Evolutionary conservation across 2,329 filamentous ascomycete genomes (phyloP).

Genomic region (Aaosphaeria pasadenensis): DNA sequence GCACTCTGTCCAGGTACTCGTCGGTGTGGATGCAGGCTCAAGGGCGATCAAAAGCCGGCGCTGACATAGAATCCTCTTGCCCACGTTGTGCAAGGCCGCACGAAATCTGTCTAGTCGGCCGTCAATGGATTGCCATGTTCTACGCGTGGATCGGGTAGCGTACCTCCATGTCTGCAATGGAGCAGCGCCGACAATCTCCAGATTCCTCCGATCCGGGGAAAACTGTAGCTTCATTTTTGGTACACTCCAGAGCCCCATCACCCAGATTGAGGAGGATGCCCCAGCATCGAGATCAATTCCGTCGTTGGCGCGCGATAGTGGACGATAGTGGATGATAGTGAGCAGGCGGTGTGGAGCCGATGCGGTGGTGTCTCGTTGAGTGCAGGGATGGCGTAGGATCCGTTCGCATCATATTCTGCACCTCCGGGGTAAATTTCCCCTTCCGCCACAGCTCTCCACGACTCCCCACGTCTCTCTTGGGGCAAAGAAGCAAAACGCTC

Average conservation of each 20-base stretch:
- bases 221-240: too few species aligned
- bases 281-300: not conserved
- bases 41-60: not conserved
- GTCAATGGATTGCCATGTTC: too few species aligned
- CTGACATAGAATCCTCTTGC: not conserved
- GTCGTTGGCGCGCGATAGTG: too few species aligned
- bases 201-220: not conserved
- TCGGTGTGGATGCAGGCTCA: not conserved
- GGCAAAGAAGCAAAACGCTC: too few species aligned
- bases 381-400: too few species aligned
- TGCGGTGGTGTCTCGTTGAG: too few species aligned
- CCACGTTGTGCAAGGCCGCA: not conserved
- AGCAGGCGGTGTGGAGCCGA: constrained; percentile 14
- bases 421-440: too few species aligned
- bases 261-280: not conserved
- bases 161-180: not conserved
- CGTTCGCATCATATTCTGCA: too few species aligned
- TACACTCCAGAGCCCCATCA: too few species aligned
- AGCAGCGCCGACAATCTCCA: constrained; percentile 3
- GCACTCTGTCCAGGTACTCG: not conserved
- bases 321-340: constrained; percentile 6
- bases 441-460: too few species aligned
- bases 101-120: not conserved
- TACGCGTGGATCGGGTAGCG: not conserved
- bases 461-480: too few species aligned